phyloP scores from a whole-genome alignment of 352 stramenopile genomes.

The Pythium dissimile region DNA sequence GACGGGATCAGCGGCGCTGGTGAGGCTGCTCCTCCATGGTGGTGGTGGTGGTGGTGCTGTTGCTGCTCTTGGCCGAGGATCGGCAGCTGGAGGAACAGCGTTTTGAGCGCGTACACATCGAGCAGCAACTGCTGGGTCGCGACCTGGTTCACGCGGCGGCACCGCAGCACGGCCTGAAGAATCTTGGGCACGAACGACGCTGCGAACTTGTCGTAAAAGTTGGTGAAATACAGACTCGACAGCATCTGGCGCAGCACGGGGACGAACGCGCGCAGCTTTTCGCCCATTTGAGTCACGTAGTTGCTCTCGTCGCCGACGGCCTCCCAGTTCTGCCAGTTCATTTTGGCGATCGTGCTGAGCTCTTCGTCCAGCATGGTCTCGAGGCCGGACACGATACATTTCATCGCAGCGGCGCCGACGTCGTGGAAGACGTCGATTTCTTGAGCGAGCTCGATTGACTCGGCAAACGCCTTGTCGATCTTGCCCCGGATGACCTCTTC shows the following conservation, averaged over 20 bases:
- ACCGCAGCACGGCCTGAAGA: slow-evolving; percentile 84
- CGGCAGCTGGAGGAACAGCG: slow-evolving; percentile 93
- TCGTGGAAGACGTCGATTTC: slow-evolving; percentile 96
- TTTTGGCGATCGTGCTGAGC: slow-evolving; percentile 86
- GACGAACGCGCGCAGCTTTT: slow-evolving; percentile 92
- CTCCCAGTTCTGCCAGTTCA: slow-evolving; percentile 94
- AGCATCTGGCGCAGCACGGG: slow-evolving; percentile 89
- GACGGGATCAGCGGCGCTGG: slow-evolving; percentile 77
- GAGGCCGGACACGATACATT: slow-evolving; percentile 92
- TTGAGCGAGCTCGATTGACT: slow-evolving; percentile 91
- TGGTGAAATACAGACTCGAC: slow-evolving; percentile 93
- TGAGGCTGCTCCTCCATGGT: slow-evolving; percentile 20
- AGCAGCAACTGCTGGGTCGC: slow-evolving; percentile 98
- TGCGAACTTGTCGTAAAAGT: slow-evolving; percentile 98
- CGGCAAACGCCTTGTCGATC: slow-evolving; percentile 92
- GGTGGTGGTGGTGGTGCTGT: slow-evolving; percentile 9
- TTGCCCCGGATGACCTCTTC: slow-evolving; percentile 96
- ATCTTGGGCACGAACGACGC: slow-evolving; percentile 90
- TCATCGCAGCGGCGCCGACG: slow-evolving; percentile 92
- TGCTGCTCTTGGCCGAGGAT: slow-evolving; percentile 67
- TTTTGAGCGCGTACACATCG: slow-evolving; percentile 98
- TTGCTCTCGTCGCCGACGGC: slow-evolving; percentile 94
- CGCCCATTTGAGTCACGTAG: slow-evolving; percentile 93
- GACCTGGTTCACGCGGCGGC: slow-evolving; percentile 94
- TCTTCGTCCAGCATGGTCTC: slow-evolving; percentile 90